These are phyloP conservation scores for Saccharomyces hybrid DNA, from an alignment of 1,139 yeast genomes.

Conservation along the genomic window DNA sequence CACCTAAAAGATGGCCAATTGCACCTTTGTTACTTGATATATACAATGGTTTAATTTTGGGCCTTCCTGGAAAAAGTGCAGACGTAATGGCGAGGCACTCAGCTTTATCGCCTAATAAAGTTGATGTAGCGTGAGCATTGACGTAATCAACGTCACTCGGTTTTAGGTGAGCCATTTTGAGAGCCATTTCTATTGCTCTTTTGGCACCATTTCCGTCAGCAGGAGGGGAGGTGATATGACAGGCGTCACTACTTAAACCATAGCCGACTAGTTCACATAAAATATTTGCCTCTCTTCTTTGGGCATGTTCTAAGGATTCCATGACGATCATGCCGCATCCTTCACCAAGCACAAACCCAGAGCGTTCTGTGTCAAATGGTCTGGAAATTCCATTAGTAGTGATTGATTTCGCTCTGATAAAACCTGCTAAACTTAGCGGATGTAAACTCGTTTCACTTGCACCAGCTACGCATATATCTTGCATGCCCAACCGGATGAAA, in stretches of 20 bases:
- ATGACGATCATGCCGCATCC: constrained; percentile 79
- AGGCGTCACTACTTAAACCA: constrained; percentile 86
- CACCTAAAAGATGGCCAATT: constrained; percentile 89
- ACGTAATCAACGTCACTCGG: constrained; percentile 57
- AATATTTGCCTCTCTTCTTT: constrained; percentile 53
- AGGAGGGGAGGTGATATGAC: constrained; percentile 87
- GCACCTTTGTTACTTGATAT: constrained; percentile 87
- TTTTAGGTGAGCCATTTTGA: constrained; percentile 36
- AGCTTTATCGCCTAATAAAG: constrained; percentile 80
- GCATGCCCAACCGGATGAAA: constrained; percentile 70
- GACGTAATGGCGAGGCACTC: constrained; percentile 69
- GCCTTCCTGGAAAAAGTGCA: constrained; percentile 34
- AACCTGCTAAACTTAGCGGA: constrained; percentile 84
- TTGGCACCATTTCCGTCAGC: constrained; percentile 79
- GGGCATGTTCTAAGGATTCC: constrained; percentile 73
- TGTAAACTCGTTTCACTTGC: constrained; percentile 85
- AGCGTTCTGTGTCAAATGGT: constrained; percentile 74
- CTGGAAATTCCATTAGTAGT: constrained; percentile 62
- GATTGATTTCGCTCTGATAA: constrained; percentile 81
- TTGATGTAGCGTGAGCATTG: constrained; percentile 97
- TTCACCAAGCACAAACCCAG: constrained; percentile 90
- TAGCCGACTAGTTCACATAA: constrained; percentile 81
- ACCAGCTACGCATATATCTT: constrained; percentile 85
- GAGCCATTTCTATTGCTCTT: constrained; percentile 74
- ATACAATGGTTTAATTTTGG: constrained; percentile 33